Evolutionary conservation across 441 rosid genomes (phyloP), one percentile per base, ranked within the genome.

Genomic region (Metrosideros polymorpha): DNA sequence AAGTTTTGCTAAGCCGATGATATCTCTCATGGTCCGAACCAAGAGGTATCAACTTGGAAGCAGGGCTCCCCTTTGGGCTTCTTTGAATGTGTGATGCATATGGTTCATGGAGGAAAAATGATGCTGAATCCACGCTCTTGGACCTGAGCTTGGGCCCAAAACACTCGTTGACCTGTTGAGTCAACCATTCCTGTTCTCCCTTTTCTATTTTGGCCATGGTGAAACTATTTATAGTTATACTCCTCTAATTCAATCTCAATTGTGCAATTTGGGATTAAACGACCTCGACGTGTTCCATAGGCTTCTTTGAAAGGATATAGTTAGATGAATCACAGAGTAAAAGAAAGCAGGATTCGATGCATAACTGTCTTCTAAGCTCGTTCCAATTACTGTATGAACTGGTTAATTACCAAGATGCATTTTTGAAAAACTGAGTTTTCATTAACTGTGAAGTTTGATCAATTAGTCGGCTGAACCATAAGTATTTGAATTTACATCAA

Each of bases 381-480:
- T 66, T 66, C n/a, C 5, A 66, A 12, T 1, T 32, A 18, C 7
- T 0, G 4, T 4, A 32, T 0, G 25, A 63, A 32, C 3, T 39
- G 2, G 2, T 66, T 15, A 35, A 66, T 19, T 22, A 35, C 2
- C 8, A 12, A 35, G 47, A 3, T 0, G 3, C 43, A 1, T 1
- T 4, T 63, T 2, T 5, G 18, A 22, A 12, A 71, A 71, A 71
- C 0, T 2, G 2, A 10, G 5, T 71, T 71, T 71, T 6, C n/a
- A 39, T 71, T 42, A 12, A 71, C 24, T 3, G 4, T 35, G 22
- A 42, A 35, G n/a, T 39, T 39, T 10, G 47, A 71, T 71, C 47
- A 22, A 10, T 35, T 39, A 39, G 47, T 39, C 10, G n/a, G n/a
- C 22, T 22, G 18, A 71, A 71, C n/a, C 79, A 39, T 39, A 24